Percentiles rank a stretch among this genome's conserved stretches.
Evolutionary conservation across 495 filamentous ascomycete genomes (phyloP).

Genomic region (Sphaerosporella brunnea): DNA sequence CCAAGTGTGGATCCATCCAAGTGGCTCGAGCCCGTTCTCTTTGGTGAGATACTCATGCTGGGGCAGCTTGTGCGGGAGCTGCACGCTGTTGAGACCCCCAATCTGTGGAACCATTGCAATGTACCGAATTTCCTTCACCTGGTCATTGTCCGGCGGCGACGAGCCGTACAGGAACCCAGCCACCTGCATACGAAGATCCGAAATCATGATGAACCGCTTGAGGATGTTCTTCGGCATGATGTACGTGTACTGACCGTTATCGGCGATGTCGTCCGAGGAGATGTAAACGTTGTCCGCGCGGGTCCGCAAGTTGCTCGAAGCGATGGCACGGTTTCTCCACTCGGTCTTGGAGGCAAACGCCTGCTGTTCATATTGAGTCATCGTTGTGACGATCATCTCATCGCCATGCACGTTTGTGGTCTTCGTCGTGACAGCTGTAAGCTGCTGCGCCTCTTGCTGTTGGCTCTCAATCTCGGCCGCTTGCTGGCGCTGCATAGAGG

Average conservation of each 20-base stretch:
- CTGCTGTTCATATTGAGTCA: constrained; percentile 90
- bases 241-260: constrained; percentile 66
- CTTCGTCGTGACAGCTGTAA: constrained; percentile 95
- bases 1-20: constrained; percentile 90
- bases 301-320: constrained; percentile 87
- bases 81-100: constrained; percentile 78
- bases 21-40: constrained; percentile 50
- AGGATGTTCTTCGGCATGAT: constrained; percentile 99
- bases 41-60: constrained; percentile 79
- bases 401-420: constrained; percentile 96
- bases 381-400: constrained; percentile 96
- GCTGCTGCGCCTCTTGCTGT: constrained; percentile 86
- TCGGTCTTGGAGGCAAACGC: constrained; percentile 97
- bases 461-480: constrained; percentile 99
- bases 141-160: constrained; percentile 82
- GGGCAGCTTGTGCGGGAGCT: constrained; percentile 77
- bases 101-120: constrained; percentile 98
- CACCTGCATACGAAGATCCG: constrained; percentile 91
- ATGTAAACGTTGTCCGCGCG: constrained; percentile 97
- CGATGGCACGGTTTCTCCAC: constrained; percentile 93
- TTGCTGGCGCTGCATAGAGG: constrained; percentile 95
- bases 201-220: constrained; percentile 95
- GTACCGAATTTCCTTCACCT: constrained; percentile 88
- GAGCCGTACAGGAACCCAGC: constrained; percentile 89
- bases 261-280: constrained; percentile 73